phyloP scores from a whole-genome alignment of 495 filamentous ascomycete genomes.

The Lasiosphaeriaceae sp. region DNA sequence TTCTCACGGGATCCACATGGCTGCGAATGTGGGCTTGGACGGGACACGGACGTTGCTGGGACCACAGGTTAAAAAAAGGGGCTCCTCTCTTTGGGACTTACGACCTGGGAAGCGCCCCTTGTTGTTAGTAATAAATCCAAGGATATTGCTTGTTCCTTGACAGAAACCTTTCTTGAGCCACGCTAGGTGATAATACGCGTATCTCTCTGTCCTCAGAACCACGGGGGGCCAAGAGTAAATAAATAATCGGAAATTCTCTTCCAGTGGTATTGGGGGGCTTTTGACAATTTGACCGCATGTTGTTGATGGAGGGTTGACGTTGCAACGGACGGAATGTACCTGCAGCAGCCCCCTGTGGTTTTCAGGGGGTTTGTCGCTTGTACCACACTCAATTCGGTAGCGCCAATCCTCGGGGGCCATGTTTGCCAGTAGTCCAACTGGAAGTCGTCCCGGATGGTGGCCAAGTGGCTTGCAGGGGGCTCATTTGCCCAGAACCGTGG shows the following conservation, averaged over 20 bases:
- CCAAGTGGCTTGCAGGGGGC: constrained; percentile 20
- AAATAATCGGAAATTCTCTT: no score
- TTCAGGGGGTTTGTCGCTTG: constrained; percentile 11
- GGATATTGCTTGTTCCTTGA: no score
- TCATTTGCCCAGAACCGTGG: constrained; percentile 21
- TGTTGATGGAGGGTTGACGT: constrained; percentile 18
- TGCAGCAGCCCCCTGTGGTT: constrained; percentile 14
- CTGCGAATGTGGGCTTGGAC: background rate
- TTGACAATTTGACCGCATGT: background rate
- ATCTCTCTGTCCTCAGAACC: no score
- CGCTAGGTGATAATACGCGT: no score
- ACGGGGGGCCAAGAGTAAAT: no score
- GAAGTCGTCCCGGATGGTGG: constrained; percentile 23
- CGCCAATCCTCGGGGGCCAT: background rate
- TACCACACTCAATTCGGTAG: background rate
- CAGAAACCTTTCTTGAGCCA: no score
- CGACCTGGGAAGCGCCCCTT: no score
- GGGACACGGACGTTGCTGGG: no score
- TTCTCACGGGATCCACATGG: no score
- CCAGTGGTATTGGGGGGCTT: background rate
- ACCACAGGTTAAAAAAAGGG: no score
- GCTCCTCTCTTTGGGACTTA: no score
- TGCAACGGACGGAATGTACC: constrained; percentile 17
- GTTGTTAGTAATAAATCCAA: no score
- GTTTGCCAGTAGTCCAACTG: constrained; percentile 21